phyloP scores from a whole-genome alignment of 1,284 basidiomycete genomes.

The Mycocalia duriaeana region DNA sequence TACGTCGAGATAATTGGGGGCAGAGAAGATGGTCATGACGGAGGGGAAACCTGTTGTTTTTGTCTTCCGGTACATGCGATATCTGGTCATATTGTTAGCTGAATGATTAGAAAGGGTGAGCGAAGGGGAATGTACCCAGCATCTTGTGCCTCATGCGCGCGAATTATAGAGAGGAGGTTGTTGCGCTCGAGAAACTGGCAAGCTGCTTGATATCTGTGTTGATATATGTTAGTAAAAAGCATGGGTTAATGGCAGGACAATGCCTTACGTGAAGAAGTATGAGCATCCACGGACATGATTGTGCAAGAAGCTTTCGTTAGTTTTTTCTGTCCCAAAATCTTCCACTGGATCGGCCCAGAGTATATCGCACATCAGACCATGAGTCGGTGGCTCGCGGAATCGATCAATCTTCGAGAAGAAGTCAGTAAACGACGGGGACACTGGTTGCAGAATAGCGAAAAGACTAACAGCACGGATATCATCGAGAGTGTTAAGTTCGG shows the following conservation, averaged over 20 bases:
- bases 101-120: not conserved
- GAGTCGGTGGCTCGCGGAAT: slow-evolving; percentile 91
- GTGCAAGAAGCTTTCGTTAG: slow-evolving; percentile 67
- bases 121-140: slow-evolving; percentile 56
- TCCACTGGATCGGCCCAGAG: slow-evolving; percentile 93
- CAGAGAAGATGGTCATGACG: slow-evolving; percentile 95
- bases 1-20: slow-evolving; percentile 93
- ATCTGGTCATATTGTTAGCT: slow-evolving; percentile 42
- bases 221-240: not conserved
- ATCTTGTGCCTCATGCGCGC: slow-evolving; percentile 97
- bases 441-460: not conserved
- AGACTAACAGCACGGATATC: slow-evolving; percentile 73
- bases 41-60: slow-evolving; percentile 89
- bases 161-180: slow-evolving; percentile 86
- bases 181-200: slow-evolving; percentile 95
- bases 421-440: slow-evolving; percentile 33
- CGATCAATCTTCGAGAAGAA: slow-evolving; percentile 77
- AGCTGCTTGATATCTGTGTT: slow-evolving; percentile 81
- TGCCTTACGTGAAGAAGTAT: slow-evolving; percentile 86
- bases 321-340: slow-evolving; percentile 64
- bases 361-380: slow-evolving; percentile 91
- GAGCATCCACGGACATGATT: slow-evolving; percentile 93
- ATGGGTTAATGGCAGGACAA: not conserved
- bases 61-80: slow-evolving; percentile 92
- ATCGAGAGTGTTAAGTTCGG: slow-evolving; percentile 56